Percentiles rank a stretch among this genome's conserved stretches.
Evolutionary conservation across 2,329 filamentous ascomycete genomes (phyloP).

Genomic region (Xylaria digitata): DNA sequence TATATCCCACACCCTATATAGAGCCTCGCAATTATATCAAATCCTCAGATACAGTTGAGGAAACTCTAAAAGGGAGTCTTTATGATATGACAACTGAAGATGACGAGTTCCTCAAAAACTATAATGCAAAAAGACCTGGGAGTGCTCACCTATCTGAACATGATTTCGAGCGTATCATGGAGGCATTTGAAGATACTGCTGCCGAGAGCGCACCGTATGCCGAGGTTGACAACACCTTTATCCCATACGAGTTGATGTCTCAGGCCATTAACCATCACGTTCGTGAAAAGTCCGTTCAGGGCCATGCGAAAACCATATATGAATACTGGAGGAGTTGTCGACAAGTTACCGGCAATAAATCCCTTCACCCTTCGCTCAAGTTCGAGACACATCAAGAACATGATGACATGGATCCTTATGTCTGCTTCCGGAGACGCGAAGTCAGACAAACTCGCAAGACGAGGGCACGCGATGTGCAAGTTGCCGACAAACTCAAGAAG

Average conservation of each 20-base stretch:
- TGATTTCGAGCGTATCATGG: constrained; percentile 93
- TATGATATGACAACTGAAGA: constrained; percentile 98
- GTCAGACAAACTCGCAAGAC: constrained; percentile 96
- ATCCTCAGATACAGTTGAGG: constrained; percentile 97
- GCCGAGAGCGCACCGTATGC: constrained; percentile 87
- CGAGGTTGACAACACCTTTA: constrained; percentile 86
- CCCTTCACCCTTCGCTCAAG: constrained; percentile 83
- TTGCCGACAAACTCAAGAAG: constrained; percentile 93
- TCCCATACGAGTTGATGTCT: constrained; percentile 81
- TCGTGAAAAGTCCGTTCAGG: constrained; percentile 59
- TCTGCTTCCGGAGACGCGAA: constrained; percentile 96
- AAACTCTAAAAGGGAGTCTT: constrained; percentile 81
- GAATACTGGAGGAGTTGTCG: constrained; percentile 87
- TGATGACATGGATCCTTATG: constrained; percentile 96
- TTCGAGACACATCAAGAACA: constrained; percentile 95
- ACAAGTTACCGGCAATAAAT: constrained; percentile 72
- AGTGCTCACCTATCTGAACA: constrained; percentile 81
- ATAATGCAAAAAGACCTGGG: constrained; percentile 80
- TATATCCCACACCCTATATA: constrained; percentile 83
- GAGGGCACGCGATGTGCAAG: constrained; percentile 90
- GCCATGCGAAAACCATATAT: constrained; percentile 81
- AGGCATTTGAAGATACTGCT: constrained; percentile 91
- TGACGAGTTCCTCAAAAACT: constrained; percentile 81
- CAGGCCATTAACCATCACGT: constrained; percentile 69
- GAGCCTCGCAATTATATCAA: constrained; percentile 95